Evolutionary conservation across 1,284 basidiomycete genomes (phyloP).

Genomic region (Leccinum ponderosum): DNA sequence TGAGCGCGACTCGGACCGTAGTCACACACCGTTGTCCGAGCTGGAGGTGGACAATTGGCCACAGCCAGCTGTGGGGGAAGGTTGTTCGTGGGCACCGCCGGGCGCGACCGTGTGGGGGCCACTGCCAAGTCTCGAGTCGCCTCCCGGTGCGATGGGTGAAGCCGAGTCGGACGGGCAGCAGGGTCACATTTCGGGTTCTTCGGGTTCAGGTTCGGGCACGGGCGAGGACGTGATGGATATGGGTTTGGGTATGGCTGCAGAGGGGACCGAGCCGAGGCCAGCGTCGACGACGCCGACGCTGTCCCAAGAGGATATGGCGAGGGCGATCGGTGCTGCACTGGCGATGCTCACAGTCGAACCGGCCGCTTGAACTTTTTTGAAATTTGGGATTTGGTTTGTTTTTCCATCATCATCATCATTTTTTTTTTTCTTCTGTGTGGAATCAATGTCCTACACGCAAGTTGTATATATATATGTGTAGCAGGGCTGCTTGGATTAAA

Average conservation of each 20-base stretch:
- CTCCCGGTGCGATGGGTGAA: background rate
- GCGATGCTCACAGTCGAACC: slow-evolving; percentile 11
- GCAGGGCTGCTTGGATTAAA: background rate
- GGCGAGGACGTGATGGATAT: background rate
- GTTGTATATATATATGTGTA: background rate
- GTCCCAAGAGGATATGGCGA: slow-evolving; percentile 20
- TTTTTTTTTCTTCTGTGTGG: background rate
- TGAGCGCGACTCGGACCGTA: slow-evolving; percentile 15
- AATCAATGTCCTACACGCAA: slow-evolving; percentile 1
- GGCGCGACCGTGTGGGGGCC: background rate
- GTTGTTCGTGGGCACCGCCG: slow-evolving; percentile 26
- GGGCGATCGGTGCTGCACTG: slow-evolving; percentile 25
- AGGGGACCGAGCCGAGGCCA: background rate
- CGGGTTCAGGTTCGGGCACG: background rate
- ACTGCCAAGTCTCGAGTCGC: background rate
- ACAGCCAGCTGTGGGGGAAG: slow-evolving; percentile 33
- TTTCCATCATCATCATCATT: background rate
- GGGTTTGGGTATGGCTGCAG: background rate
- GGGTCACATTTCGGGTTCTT: background rate
- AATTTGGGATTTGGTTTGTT: background rate
- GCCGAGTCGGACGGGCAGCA: background rate
- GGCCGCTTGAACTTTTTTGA: slow-evolving; percentile 4
- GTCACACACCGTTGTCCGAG: slow-evolving; percentile 9
- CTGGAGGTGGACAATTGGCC: slow-evolving; percentile 24
- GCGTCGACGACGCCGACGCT: slow-evolving; percentile 10